These are phyloP conservation scores for Fomitopsis pinicola DNA, from an alignment of 1,284 basidiomycete genomes.

Conservation along the genomic window DNA sequence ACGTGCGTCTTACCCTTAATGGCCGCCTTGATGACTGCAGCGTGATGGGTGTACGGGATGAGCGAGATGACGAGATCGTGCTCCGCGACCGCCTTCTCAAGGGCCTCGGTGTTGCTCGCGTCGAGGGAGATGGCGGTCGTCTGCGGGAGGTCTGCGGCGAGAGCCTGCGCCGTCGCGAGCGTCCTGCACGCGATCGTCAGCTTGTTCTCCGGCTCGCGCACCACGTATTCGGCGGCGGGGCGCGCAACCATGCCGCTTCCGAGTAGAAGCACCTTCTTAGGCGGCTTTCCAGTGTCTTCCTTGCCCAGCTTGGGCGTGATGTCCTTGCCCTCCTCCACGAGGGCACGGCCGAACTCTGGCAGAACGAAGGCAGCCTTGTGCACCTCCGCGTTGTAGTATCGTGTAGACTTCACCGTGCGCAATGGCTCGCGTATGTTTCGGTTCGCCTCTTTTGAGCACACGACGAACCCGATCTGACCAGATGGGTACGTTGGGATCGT, in stretches of 20 bases:
- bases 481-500: constrained; percentile 98
- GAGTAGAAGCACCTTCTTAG: constrained; percentile 83
- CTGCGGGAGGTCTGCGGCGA: constrained; percentile 67
- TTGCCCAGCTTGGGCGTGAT: constrained; percentile 68
- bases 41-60: constrained; percentile 95
- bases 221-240: constrained; percentile 92
- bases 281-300: constrained; percentile 30
- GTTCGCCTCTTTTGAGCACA: constrained; percentile 79
- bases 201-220: constrained; percentile 77
- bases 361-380: constrained; percentile 87
- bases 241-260: constrained; percentile 95
- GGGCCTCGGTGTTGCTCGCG: constrained; percentile 68
- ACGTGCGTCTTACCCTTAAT: constrained; percentile 95
- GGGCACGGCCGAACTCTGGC: constrained; percentile 85
- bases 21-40: constrained; percentile 89
- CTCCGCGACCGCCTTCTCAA: constrained; percentile 78
- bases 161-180: constrained; percentile 66
- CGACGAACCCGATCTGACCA: constrained; percentile 95
- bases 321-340: constrained; percentile 71
- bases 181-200: constrained; percentile 92
- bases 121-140: constrained; percentile 81
- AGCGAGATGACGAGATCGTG: constrained; percentile 96
- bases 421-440: constrained; percentile 71
- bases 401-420: constrained; percentile 65
- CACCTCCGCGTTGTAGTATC: constrained; percentile 86